Evolutionary conservation across 2,329 filamentous ascomycete genomes (phyloP), one percentile per base, ranked within the genome.

Genomic region (Penicillium sp.): DNA sequence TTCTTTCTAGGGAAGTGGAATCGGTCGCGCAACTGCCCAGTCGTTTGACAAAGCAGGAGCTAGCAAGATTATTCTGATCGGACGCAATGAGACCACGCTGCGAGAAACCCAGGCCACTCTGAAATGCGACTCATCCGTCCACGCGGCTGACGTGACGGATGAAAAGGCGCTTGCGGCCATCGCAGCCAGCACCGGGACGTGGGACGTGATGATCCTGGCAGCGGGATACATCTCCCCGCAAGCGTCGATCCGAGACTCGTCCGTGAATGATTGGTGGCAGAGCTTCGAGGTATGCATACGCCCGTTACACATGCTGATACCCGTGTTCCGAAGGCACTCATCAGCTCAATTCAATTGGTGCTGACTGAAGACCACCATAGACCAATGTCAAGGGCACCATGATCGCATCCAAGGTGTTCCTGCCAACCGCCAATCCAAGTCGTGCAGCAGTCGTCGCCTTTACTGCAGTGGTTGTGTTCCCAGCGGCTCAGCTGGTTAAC

Each of bases 131-230:
- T 48, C 40, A 8, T 49, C 52, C 14, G 14, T 59, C 37, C 52
- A 55, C 8, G 43, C 45, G 16, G 52, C 52, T 6, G 57, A 54
- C 14, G 57, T 60, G 11, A 60, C 57, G 1, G 54, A 60, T 52
- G 57, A 62, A 28, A 56, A 49, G 11, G 51, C 43, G 26, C 55
- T 55, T 6, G 4, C 38, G 3, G 55, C 52, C 2, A 26, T 57
- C 25, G 62, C 62, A 10, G 33, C 52, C 14, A 25, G 35, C 16
- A 56, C 55, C 2, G 59, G 59, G 3, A 38, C 33, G 6, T 64
- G 62, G 62, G 69, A 73, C 55, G 62, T 72, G 37, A 57, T 74
- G 22, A 55, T 73, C 48, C 60, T 63, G n/a, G 68, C 66, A 43
- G 72, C 72, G 13, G 73, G 58, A 6, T 55, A 63, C 26, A 19